phyloP scores from a whole-genome alignment of 192 early-diverging fungal species.

The Kappamyces sp. region DNA sequence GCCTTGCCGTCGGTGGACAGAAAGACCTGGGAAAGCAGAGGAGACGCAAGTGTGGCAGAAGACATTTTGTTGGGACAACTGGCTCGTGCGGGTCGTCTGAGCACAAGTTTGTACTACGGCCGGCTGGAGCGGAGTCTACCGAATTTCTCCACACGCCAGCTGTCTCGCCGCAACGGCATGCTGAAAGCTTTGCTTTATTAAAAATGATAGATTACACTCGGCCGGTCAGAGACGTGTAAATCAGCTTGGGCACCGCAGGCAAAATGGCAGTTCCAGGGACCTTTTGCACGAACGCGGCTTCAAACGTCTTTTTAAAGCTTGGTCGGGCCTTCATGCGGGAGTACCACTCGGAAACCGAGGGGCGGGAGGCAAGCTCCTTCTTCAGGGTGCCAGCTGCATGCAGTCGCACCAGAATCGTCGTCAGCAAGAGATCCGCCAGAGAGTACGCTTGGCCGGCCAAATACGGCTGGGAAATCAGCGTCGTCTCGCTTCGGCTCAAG shows the following conservation, averaged over 20 bases:
- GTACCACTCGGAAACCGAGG: background rate
- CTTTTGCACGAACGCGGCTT: conserved; percentile 3
- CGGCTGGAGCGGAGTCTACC: too few relatives aligned
- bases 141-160: too few relatives aligned
- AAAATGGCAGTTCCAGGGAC: background rate
- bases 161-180: too few relatives aligned
- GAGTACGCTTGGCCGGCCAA: conserved; percentile 8
- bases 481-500: background rate
- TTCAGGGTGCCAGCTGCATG: conserved; percentile 1
- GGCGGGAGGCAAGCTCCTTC: background rate
- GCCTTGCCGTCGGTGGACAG: too few relatives aligned
- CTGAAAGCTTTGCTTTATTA: too few relatives aligned
- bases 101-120: too few relatives aligned
- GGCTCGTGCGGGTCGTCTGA: too few relatives aligned
- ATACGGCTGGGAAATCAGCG: conserved; percentile 3
- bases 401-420: conserved; percentile 5
- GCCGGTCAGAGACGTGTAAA: conserved; percentile 2
- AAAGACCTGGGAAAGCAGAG: too few relatives aligned
- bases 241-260: background rate
- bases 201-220: too few relatives aligned
- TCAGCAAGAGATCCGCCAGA: conserved; percentile 15
- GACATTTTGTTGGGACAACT: too few relatives aligned
- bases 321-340: conserved; percentile 9
- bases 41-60: too few relatives aligned
- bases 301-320: conserved; percentile 11